A percentile compares a stretch with the other conserved stretches of the same genome.
phyloP scores from a whole-genome alignment of 2,329 filamentous ascomycete species.

The Moelleriella libera region DNA sequence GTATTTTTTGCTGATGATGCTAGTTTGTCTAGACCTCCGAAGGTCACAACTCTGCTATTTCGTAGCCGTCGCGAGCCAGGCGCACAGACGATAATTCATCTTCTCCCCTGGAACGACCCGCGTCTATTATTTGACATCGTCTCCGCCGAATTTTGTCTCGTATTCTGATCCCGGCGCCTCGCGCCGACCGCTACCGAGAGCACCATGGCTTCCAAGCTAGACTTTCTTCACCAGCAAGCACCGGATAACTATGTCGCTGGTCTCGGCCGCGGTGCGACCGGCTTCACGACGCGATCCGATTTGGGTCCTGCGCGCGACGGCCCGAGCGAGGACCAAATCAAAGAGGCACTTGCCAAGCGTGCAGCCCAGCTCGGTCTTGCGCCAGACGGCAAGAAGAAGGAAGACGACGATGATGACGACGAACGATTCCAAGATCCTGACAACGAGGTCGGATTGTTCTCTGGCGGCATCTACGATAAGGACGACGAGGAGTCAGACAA shows the following conservation, averaged over 20 bases:
- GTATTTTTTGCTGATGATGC: too few species aligned
- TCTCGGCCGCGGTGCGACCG: slow-evolving; percentile 92
- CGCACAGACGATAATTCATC: too few species aligned
- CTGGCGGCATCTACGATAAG: slow-evolving; percentile 88
- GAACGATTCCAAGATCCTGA: slow-evolving; percentile 90
- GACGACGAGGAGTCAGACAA: slow-evolving; percentile 96
- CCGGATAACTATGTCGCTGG: slow-evolving; percentile 88
- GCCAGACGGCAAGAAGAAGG: slow-evolving; percentile 56
- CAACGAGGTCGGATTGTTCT: slow-evolving; percentile 91
- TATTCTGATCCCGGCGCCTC: too few species aligned
- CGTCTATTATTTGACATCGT: too few species aligned
- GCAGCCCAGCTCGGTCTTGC: slow-evolving; percentile 67
- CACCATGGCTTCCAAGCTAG: slow-evolving; percentile 42
- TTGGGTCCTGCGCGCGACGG: slow-evolving; percentile 89
- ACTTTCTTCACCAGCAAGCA: slow-evolving; percentile 78
- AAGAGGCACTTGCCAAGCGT: slow-evolving; percentile 89
- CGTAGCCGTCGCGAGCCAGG: too few species aligned
- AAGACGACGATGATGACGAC: slow-evolving; percentile 62
- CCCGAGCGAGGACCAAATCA: slow-evolving; percentile 94
- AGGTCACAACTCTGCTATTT: too few species aligned
- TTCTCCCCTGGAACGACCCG: too few species aligned
- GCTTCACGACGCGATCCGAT: slow-evolving; percentile 95
- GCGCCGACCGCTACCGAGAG: too few species aligned
- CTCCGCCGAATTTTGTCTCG: too few species aligned
- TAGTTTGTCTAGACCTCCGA: too few species aligned